A percentile compares a stretch with the other conserved stretches of the same genome.
phyloP scores from a whole-genome alignment of 129 eudicot species.

The Artemisia tridentata region DNA sequence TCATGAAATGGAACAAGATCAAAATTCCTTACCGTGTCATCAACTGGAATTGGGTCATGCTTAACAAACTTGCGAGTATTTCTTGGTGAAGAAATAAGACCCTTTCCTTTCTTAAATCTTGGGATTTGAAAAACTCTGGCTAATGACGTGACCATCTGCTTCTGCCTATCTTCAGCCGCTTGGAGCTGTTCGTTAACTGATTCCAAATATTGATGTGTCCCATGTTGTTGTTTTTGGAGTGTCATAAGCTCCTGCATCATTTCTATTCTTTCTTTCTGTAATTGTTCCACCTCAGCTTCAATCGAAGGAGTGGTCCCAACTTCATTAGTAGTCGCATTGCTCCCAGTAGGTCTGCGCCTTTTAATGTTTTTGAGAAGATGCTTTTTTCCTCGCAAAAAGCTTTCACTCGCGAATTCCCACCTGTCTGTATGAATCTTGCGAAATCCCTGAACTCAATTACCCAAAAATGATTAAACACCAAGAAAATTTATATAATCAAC shows the following conservation, averaged over 20 bases:
- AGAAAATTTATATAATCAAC: background rate
- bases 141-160: conserved; percentile 74
- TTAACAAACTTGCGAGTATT: conserved; percentile 48
- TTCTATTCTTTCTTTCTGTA: conserved; percentile 56
- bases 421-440: conserved; percentile 77
- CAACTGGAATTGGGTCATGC: conserved; percentile 36
- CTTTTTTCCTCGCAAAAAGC: conserved; percentile 61
- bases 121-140: conserved; percentile 70
- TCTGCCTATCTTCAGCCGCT: conserved; percentile 77
- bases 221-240: conserved; percentile 65
- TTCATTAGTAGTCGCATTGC: conserved; percentile 45
- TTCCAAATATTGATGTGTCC: conserved; percentile 58
- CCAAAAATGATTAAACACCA: conserved; percentile 14
- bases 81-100: conserved; percentile 43
- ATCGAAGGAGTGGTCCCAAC: conserved; percentile 31
- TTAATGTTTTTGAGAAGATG: conserved; percentile 71
- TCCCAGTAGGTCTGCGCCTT: conserved; percentile 60
- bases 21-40: conserved; percentile 25
- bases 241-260: conserved; percentile 72
- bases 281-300: conserved; percentile 54
- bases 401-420: conserved; percentile 83
- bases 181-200: conserved; percentile 56
- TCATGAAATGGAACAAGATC: conserved; percentile 23
- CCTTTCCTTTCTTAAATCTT: conserved; percentile 40
- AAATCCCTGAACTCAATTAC: conserved; percentile 64